Conservation (phyloP, 257 asterid species). For the Ilex aquifolium region DNA sequence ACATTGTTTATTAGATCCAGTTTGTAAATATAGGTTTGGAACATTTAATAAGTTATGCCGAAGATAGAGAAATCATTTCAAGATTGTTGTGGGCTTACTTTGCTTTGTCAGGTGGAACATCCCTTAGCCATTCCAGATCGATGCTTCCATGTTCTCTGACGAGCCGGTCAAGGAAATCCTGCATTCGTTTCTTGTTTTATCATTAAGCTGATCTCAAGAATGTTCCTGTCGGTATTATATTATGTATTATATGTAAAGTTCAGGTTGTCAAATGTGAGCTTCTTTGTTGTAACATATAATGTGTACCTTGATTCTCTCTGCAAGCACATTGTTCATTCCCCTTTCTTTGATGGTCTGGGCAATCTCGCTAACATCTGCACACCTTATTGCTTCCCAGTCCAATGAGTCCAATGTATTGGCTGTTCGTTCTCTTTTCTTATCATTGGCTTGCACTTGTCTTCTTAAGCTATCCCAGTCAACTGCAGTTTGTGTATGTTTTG, state of each 20-base stretch:
- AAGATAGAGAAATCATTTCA: neutral
- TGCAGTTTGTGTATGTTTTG: conserved; percentile 43
- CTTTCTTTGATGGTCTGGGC: conserved; percentile 12
- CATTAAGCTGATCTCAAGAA: neutral
- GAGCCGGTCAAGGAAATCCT: conserved; percentile 11
- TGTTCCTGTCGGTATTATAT: neutral
- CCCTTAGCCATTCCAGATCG: conserved; percentile 19
- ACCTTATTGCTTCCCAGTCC: conserved; percentile 16
- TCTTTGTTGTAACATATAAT: neutral
- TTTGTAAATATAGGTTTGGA: neutral
- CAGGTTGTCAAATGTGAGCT: neutral
- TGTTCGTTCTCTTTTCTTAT: neutral
- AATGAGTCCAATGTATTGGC: conserved; percentile 2
- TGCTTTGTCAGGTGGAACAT: conserved; percentile 17
- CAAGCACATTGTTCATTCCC: conserved; percentile 17
- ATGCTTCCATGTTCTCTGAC: conserved; percentile 9
- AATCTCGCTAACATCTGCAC: conserved; percentile 11
- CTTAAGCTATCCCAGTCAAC: conserved; percentile 7
- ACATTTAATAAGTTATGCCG: too few relatives aligned
- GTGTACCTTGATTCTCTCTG: conserved; percentile 21
- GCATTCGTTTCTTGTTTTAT: neutral
- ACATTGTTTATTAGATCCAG: neutral
- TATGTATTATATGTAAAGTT: neutral
- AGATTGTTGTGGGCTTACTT: conserved; percentile 11
- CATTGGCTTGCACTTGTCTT: neutral